A percentile compares a stretch with the other conserved stretches of the same genome.
These are phyloP conservation scores for Arabidopsis hybrid DNA, from an alignment of 441 rosid genomes.

Conservation along the genomic window DNA sequence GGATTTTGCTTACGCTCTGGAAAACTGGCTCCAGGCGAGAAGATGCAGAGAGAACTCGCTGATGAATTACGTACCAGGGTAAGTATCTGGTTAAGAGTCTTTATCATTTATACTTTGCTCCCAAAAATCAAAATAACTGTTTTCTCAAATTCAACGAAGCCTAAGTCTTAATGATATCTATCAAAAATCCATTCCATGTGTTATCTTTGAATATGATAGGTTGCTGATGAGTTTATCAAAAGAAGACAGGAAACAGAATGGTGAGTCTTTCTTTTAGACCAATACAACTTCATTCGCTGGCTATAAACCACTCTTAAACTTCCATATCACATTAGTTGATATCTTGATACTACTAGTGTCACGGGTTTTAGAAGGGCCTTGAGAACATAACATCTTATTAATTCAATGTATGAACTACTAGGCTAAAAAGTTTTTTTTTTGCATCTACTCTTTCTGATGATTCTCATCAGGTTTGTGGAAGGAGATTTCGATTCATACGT, in stretches of 20 bases:
- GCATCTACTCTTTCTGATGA: neutral
- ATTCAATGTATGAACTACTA: neutral
- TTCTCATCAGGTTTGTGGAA: slow-evolving; percentile 79
- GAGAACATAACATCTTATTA: neutral
- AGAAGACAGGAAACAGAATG: slow-evolving; percentile 92
- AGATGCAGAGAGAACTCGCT: slow-evolving; percentile 71
- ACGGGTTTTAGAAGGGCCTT: neutral
- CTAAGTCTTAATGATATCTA: neutral
- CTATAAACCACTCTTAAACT: neutral
- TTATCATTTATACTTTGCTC: neutral
- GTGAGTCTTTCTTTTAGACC: slow-evolving; percentile 44
- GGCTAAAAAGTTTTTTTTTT: neutral
- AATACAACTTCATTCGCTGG: neutral
- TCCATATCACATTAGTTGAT: neutral
- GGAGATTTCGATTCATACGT: slow-evolving; percentile 90
- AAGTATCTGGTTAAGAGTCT: slow-evolving; percentile 32
- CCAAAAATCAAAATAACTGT: neutral
- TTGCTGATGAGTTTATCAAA: slow-evolving; percentile 91
- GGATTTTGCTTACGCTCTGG: slow-evolving; percentile 81
- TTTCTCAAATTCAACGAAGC: slow-evolving; percentile 7
- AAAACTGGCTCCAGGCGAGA: slow-evolving; percentile 65
- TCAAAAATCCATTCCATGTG: neutral
- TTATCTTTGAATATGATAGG: slow-evolving; percentile 53
- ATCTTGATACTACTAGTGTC: slow-evolving; percentile 1
- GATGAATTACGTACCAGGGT: slow-evolving; percentile 79